Conservation (phyloP, 1,284 basidiomycete species). For the Leccinum pachyderme region DNA sequence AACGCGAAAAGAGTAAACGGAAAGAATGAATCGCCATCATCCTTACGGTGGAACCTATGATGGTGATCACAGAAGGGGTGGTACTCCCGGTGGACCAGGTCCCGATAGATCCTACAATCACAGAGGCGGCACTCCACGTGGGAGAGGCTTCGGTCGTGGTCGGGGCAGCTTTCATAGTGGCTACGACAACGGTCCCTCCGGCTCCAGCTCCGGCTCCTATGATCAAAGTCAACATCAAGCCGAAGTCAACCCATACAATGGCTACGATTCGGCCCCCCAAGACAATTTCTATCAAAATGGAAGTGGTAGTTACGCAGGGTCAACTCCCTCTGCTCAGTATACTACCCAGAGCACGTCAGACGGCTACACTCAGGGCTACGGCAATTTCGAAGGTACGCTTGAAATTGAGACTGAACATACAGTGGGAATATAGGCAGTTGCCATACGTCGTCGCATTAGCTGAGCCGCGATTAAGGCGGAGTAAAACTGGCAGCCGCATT, state of each 20-base stretch:
- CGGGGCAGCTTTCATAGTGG: conserved; percentile 53
- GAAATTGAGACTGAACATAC: conserved; percentile 53
- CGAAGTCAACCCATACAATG: conserved; percentile 61
- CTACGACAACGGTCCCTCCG: conserved; percentile 45
- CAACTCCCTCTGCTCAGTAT: conserved; percentile 44
- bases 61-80: conserved; percentile 56
- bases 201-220: conserved; percentile 40
- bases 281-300: conserved; percentile 65
- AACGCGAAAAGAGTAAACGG: conserved; percentile 22
- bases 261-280: conserved; percentile 60
- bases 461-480: conserved; percentile 33
- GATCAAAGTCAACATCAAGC: conserved; percentile 60
- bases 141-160: conserved; percentile 64
- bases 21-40: conserved; percentile 80
- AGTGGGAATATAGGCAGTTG: conserved; percentile 36
- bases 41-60: conserved; percentile 77
- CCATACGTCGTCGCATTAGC: conserved; percentile 31
- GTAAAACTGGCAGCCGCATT: conserved; percentile 28
- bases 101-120: conserved; percentile 73
- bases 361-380: conserved; percentile 54
- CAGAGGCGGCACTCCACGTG: conserved; percentile 57
- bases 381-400: conserved; percentile 80
- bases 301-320: conserved; percentile 46
- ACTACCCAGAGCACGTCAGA: conserved; percentile 42
- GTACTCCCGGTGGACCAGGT: conserved; percentile 59